Conservation (phyloP, 345 rosid species). For the Lenwebbia sp. region DNA sequence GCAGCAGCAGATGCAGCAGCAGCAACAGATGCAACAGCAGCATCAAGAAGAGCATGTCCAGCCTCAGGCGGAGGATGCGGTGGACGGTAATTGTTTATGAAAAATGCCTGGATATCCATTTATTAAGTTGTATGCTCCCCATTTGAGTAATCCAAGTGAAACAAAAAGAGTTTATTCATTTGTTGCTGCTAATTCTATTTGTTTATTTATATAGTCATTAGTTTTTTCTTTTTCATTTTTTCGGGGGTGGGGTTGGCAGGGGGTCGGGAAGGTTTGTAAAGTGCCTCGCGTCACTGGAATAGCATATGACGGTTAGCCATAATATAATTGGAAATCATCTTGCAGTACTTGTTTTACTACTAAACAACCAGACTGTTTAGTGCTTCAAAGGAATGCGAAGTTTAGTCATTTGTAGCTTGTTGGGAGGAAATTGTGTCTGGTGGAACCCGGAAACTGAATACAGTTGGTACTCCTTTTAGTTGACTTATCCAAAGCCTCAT, state of each 20-base stretch:
- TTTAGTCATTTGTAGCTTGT: neutral
- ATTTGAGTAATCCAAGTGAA: neutral
- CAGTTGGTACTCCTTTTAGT: neutral
- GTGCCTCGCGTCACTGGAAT: neutral
- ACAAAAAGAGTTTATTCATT: neutral
- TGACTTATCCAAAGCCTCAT: neutral
- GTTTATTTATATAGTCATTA: neutral
- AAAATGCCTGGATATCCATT: neutral
- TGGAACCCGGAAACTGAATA: neutral
- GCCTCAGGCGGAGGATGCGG: conserved; percentile 13
- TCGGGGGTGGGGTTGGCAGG: too few species aligned
- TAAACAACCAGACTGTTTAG: neutral
- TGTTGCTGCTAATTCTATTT: neutral
- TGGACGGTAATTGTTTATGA: conserved; percentile 26
- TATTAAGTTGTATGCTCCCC: neutral
- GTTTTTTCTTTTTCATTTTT: neutral
- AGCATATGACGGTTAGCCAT: neutral
- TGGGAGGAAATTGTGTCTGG: neutral
- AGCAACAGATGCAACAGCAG: neutral
- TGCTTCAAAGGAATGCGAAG: neutral
- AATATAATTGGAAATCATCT: neutral
- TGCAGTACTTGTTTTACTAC: neutral
- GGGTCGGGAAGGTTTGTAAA: neutral
- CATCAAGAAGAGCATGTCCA: conserved; percentile 11
- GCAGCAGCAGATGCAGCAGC: conserved; percentile 14